Evolutionary conservation across 1,284 basidiomycete species (phyloP), one percentile per base, ranked within the genome.

Genomic region (Chalciporus sp.): DNA sequence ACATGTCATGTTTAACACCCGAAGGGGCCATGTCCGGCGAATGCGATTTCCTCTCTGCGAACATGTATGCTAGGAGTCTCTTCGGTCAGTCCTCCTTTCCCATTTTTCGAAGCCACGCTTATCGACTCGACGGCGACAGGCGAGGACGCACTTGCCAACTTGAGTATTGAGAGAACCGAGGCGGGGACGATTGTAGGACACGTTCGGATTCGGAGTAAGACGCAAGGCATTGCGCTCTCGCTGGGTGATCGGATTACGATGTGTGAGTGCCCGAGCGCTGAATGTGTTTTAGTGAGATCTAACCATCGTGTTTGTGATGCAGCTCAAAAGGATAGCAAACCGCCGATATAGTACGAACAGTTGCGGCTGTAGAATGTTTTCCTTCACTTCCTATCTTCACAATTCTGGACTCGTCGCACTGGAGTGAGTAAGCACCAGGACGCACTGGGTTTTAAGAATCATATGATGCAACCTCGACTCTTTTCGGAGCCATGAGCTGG

Each of bases 91-190:
- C 14, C 49, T 5, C 2, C 11, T 45, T 52, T 51, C 58, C 28
- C 20, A n/a, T 39, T 33, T 33, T 14, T 14, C 31, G 31, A 33
- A 12, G 12, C 8, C 31, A 12, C 10, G 11, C 4, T 33, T 33
- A 11, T 12, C 8, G 31, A 33, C 12, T 11, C 12, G 23, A 14
- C 12, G 31, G 12, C 1, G 26, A 46, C 57, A 92, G 90, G 92
- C 53, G 97, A 99, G 74, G 97, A 99, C 67, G 97, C 96, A 0
- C 75, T 99, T 33, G 96, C 97, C 42, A 99, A 99, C 72, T 74
- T 98, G 59, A 95, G 92, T 62, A 89, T 99, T 59, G 97, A 99
- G 70, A 84, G 91, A 66, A 88, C 91, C 40, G 91, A 94, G 51
- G 76, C 75, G 12, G 94, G 94, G 1, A 82, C 79, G 6, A 89